A percentile compares a stretch with the other conserved stretches of the same genome.
Evolutionary conservation across 495 filamentous ascomycete genomes (phyloP).

Genomic region (Penicillium soppii): DNA sequence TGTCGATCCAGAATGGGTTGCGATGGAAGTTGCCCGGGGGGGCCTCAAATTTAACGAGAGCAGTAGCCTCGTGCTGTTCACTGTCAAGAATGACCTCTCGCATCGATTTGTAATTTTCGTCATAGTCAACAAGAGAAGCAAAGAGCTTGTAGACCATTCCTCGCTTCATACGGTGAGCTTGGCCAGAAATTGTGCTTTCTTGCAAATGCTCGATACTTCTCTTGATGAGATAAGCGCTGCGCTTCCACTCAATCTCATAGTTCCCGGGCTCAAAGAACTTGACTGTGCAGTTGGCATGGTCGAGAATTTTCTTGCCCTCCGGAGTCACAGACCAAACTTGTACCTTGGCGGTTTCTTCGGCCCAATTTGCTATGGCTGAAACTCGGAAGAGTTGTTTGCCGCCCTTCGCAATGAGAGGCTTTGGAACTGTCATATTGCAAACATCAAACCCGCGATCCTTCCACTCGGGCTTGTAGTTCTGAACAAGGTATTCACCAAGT

Average conservation of each 20-base stretch:
- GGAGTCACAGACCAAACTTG: conserved; percentile 43
- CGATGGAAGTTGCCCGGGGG: conserved; percentile 63
- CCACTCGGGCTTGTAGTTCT: conserved; percentile 52
- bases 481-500: conserved; percentile 65
- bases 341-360: conserved; percentile 23
- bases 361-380: conserved; percentile 37
- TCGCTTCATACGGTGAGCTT: conserved; percentile 60
- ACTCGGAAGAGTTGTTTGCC: conserved; percentile 49
- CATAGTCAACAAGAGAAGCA: conserved; percentile 67
- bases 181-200: conserved; percentile 47
- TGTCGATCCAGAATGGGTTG: conserved; percentile 74
- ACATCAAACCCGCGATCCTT: conserved; percentile 60
- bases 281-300: conserved; percentile 52
- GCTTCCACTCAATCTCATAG: conserved; percentile 45
- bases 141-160: conserved; percentile 80
- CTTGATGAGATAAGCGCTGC: conserved; percentile 45
- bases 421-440: conserved; percentile 64
- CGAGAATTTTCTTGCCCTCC: conserved; percentile 46
- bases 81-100: conserved; percentile 76
- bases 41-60: conserved; percentile 64
- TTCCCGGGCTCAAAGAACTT: conserved; percentile 35
- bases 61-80: conserved; percentile 67
- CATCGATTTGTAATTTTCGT: conserved; percentile 65
- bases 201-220: conserved; percentile 47
- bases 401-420: conserved; percentile 64